Percentiles rank a stretch among this genome's conserved stretches.
Conservation (phyloP, 148 eudicot genomes). For the Chenopodium berlandieri region DNA sequence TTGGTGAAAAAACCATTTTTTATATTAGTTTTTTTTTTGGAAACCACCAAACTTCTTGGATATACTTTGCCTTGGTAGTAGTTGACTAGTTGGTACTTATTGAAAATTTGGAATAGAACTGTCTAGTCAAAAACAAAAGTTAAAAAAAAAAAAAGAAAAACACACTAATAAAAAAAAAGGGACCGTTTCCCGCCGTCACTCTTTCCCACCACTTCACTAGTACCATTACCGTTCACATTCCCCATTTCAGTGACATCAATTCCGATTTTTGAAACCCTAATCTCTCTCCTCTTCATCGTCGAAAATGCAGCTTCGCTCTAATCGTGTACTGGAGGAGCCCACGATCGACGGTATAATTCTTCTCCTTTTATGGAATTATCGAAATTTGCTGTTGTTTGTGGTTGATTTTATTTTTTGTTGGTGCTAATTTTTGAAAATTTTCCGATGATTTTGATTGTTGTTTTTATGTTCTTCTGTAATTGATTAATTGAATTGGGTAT, state of each 20-base stretch:
- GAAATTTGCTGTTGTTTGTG: background rate
- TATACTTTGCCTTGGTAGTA: no score
- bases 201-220: background rate
- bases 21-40: no score
- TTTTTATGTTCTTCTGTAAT: background rate
- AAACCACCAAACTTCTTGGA: no score
- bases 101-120: no score
- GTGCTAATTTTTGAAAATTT: no score
- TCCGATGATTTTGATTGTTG: background rate
- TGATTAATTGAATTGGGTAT: background rate
- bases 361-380: background rate
- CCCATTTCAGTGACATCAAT: background rate
- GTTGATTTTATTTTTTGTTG: no score
- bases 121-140: no score
- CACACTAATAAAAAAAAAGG: no score
- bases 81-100: no score
- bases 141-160: no score
- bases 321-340: background rate
- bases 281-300: background rate
- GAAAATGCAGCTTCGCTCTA: conserved; percentile 1
- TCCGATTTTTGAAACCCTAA: background rate
- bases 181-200: background rate
- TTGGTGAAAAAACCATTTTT: no score
- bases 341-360: background rate
- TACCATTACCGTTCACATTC: background rate